Evolutionary conservation across 345 rosid genomes (phyloP), one percentile per base, ranked within the genome.

Genomic region (Syzygium oleosum): DNA sequence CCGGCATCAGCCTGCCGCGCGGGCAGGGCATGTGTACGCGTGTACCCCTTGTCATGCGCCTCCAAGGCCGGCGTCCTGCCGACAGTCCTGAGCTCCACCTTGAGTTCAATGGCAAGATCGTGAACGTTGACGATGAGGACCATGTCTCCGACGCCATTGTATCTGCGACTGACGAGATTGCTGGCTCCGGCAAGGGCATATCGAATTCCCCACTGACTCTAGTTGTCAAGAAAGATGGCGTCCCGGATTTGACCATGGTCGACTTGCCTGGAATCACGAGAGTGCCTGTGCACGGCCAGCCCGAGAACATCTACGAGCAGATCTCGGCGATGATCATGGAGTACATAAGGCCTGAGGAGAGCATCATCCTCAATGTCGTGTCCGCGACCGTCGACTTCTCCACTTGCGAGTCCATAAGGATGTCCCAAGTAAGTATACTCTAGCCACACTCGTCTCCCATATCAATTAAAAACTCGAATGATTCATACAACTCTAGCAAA

Each of bases 201-300:
- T 92, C 94, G 1, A 90, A 91, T 43, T 27, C 86, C 52, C 89
- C 93, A 1, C 15, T 94, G 68, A 94, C 95, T 1, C 87, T 94
- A 16, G 91, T 90, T 0, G 93, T 94, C n/a, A 92, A 90, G 61
- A 94, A 92, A 59, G 25, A 15, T 2, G 95, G 91, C 29, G 94
- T 92, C 23, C 94, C 94, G 6, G 94, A 94, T 79, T 83, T 94
- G 0, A 93, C 94, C 1, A 92, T 93, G 94, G 92, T 94, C 15
- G 96, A 94, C 91, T 93, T 94, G 29, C 96, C 96, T 0, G 95
- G 94, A 7, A 94, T 94, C 78, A 92, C 94, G 0, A 85, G 94
- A 19, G 94, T 93, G 15, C 93, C 95, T 0, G 93, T 94, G 54
- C 92, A 91, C 4, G 94, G 94, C 4, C 96, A 94, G 84, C 92